Base-by-base conservation (phyloP, 2,329 filamentous ascomycete genomes). In the Fusarium pseudocircinatum region DNA sequence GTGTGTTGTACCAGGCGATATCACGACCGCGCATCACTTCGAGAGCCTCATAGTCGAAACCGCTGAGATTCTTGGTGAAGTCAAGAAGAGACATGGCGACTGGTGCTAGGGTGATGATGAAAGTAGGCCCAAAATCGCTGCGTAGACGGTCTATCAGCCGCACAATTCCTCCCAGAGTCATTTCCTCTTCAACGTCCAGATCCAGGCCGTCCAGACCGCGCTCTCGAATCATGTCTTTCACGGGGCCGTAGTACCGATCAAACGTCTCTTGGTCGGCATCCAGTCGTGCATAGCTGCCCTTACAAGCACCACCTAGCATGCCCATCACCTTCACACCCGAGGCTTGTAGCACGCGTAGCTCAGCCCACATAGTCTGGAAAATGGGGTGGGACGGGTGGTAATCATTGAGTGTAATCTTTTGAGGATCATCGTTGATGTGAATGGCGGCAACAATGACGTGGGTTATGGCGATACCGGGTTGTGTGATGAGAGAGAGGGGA, bases 361-460 rank as follows among this genome's bases (percentile, higher is more conserved):
- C 95, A 28, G 88, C 88, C 94, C 95, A 98, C 40, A 97, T 86
- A 3, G 90, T 89, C 37, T 89, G 84, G 82, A 92, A 96, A 73
- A 90, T 88, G 9, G 89, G 81, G 75, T 93, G 84, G n/a, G 88
- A 83, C 1, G 94, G 94, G 0, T 86, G 86, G 79, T 94, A 89
- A 82, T 98, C 92, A 81, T 98, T 98, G 72, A 97, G 88, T 0
- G 91, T 94, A 75, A 96, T 88, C 66, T 90, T 86, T 14, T 85
- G 86, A 2, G 93, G 90, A 26, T 84, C 82, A 11, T 88, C 86
- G 81, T 96, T 95, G 75, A 98, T 84, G 82, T 98, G 95, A 67
- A 98, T 90, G 18, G 95, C 95, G 11, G 94, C 94, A 54, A 98
- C 84, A 75, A 97, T 95, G 67, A 97, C 87, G 83, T 98, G 95